Conservation (phyloP, 164 flowering plant genomes). For the Santalum album region DNA sequence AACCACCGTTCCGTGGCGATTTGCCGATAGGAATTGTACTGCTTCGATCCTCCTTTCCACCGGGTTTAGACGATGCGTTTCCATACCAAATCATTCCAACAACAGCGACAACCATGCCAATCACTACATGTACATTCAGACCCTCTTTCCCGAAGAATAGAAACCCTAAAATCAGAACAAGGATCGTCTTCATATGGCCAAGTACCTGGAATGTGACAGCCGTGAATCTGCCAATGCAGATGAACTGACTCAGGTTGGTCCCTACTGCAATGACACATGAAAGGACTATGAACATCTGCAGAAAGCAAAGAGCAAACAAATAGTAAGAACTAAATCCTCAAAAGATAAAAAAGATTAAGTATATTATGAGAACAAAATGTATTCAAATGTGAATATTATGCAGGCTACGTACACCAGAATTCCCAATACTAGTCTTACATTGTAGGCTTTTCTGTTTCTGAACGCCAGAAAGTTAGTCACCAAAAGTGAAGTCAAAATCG, state of each 20-base stretch:
- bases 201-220: slow-evolving; percentile 87
- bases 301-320: neutral
- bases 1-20: slow-evolving; percentile 26
- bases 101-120: slow-evolving; percentile 80
- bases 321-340: too few species aligned
- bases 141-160: slow-evolving; percentile 85
- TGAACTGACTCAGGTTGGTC: slow-evolving; percentile 80
- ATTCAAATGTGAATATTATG: too few species aligned
- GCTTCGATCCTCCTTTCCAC: slow-evolving; percentile 70
- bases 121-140: slow-evolving; percentile 64
- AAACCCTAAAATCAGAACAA: slow-evolving; percentile 70
- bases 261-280: slow-evolving; percentile 81
- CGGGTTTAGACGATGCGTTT: slow-evolving; percentile 76
- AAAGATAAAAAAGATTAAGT: too few species aligned
- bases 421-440: too few species aligned
- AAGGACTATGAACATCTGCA: slow-evolving; percentile 55
- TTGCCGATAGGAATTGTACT: slow-evolving; percentile 27
- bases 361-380: too few species aligned
- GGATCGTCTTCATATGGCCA: slow-evolving; percentile 81
- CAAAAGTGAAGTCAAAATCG: too few species aligned
- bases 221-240: slow-evolving; percentile 87
- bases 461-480: too few species aligned
- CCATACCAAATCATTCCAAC: slow-evolving; percentile 90
- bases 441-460: too few species aligned
- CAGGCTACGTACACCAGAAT: too few species aligned